Evolutionary conservation across 257 asterid genomes (phyloP), one percentile per base, ranked within the genome.

Genomic region (Forsythia suspensa): DNA sequence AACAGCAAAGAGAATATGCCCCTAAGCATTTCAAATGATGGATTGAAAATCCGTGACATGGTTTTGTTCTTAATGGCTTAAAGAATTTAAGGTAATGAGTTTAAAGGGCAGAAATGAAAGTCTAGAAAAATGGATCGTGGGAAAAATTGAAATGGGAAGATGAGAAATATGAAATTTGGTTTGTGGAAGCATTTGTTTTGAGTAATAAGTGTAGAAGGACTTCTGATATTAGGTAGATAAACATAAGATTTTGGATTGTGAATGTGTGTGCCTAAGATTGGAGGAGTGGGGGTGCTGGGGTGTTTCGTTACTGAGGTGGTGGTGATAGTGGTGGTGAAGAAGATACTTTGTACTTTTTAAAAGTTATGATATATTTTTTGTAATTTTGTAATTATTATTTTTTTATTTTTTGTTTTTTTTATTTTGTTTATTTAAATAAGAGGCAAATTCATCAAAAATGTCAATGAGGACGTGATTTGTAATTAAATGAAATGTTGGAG

Each of bases 181-280:
- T 82, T 86, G 92, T 9, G 85, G 89, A 85, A 89, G 86, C 97
- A 90, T 92, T 80, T 82, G 70, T 75, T 38, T 72, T 24, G 37
- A 24, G 18, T 36, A 75, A 65, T 74, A 12, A 10, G 61, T 29
- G 59, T 15, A 0, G 3, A 4, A 46, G 1, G 3, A 18, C 16
- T 46, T 46, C 3, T 11, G 16, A 5, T 46, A 46, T 3, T 46
- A 3, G 55, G 55, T 0, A 46, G 55, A 15, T 7, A 13, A 51
- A 10, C n/a, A 51, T 2, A 15, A 20, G 59, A 51, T 51, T 51
- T 51, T 2, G 18, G 44, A 11, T 15, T 51, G 20, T 15, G 59
- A 11, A 20, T 11, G 59, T 15, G 16, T 51, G 16, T 20, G 59
- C 59, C 20, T 11, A 2, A 2, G 59, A 51, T 51, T 10, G 59